Percentiles rank a stretch among this genome's conserved stretches.
Evolutionary conservation across 2,329 filamentous ascomycete genomes (phyloP).

Genomic region (Aspergillus tanneri): DNA sequence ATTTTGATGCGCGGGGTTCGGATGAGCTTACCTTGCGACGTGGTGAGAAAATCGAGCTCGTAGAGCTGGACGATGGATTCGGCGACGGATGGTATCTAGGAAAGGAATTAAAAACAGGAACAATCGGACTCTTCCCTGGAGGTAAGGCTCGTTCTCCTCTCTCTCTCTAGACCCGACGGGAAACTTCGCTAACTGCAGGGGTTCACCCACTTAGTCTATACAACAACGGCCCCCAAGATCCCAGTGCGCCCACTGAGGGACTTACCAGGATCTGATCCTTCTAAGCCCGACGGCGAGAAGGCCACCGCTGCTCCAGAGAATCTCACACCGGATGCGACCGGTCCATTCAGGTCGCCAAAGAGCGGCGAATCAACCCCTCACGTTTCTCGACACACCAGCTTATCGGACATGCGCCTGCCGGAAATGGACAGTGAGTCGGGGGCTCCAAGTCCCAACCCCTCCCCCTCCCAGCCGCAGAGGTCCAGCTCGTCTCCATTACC

Average conservation of each 20-base stretch:
- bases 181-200: constrained; percentile 3
- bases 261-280: constrained; percentile 13
- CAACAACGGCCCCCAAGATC: constrained; percentile 26
- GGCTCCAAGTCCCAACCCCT: constrained; percentile 18
- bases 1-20: constrained; percentile 85
- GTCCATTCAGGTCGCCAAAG: constrained; percentile 25
- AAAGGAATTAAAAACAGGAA: constrained; percentile 44
- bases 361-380: constrained; percentile 43
- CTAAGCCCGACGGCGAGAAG: constrained; percentile 13
- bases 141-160: constrained; percentile 30
- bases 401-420: constrained; percentile 29
- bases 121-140: constrained; percentile 50
- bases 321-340: constrained; percentile 17
- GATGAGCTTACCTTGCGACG: constrained; percentile 89
- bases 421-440: constrained; percentile 20
- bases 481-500: constrained; percentile 40
- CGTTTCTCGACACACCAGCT: constrained; percentile 40
- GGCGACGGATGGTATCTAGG: constrained; percentile 66
- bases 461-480: constrained; percentile 29
- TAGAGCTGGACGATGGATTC: constrained; percentile 66
- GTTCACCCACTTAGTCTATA: constrained; percentile 24
- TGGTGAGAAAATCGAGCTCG: constrained; percentile 63
- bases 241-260: constrained; percentile 22
- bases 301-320: constrained; percentile 17
- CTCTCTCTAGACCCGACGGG: too few species aligned